A percentile compares a stretch with the other conserved stretches of the same genome.
These are phyloP conservation scores for Hirsutella thompsonii DNA, from an alignment of 2,329 filamentous ascomycete species.

Conservation along the genomic window DNA sequence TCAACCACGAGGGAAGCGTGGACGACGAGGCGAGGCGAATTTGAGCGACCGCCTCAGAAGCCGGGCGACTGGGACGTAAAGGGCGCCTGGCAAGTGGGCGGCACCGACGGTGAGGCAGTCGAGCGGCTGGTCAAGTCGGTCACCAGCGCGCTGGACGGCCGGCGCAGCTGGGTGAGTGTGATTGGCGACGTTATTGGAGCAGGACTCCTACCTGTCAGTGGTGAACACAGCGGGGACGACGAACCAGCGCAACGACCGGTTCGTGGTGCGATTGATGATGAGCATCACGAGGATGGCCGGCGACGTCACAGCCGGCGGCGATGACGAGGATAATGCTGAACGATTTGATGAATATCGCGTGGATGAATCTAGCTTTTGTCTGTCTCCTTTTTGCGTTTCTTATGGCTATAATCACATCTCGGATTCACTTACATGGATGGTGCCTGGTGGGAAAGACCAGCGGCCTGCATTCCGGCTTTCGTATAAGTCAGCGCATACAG, in stretches of 20 bases:
- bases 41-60: constrained; percentile 22
- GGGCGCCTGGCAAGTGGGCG: constrained; percentile 31
- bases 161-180: constrained; percentile 16
- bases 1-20: constrained; percentile 9
- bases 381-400: too few relatives aligned
- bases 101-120: constrained; percentile 28
- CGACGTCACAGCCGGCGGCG: neutral
- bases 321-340: neutral
- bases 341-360: neutral
- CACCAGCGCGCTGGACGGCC: constrained; percentile 16
- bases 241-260: neutral
- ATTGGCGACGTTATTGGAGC: constrained; percentile 17
- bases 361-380: too few relatives aligned
- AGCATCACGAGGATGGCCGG: neutral
- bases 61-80: constrained; percentile 21
- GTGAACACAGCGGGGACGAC: constrained; percentile 3
- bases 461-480: too few relatives aligned
- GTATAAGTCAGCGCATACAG: too few relatives aligned
- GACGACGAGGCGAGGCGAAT: constrained; percentile 27
- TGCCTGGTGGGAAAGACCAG: too few relatives aligned
- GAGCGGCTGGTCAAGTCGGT: constrained; percentile 18
- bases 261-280: constrained; percentile 6
- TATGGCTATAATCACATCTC: too few relatives aligned
- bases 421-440: too few relatives aligned
- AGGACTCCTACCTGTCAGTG: constrained; percentile 3